Evolutionary conservation across 257 asterid species (phyloP).

Genomic region (Rehmannia glutinosa): DNA sequence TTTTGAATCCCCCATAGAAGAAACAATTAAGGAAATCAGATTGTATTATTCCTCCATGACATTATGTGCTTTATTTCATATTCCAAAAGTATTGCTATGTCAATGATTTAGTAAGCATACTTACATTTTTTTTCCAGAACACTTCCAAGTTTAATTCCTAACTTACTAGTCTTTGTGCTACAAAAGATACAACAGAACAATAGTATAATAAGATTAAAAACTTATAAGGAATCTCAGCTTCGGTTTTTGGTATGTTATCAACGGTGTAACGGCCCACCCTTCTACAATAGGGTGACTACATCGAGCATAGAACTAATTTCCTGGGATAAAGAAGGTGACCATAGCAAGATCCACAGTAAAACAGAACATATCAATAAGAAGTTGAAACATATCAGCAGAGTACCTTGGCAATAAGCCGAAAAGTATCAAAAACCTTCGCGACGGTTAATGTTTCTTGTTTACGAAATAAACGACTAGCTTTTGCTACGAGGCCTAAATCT

Average conservation of each 20-base stretch:
- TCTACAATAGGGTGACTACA: background rate
- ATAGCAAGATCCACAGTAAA: background rate
- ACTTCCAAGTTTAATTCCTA: background rate
- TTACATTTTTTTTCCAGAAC: no score
- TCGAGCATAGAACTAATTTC: background rate
- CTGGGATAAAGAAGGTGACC: background rate
- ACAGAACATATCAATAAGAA: background rate
- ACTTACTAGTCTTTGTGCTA: background rate
- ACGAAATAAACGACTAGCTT: conserved; percentile 83
- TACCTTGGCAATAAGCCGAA: conserved; percentile 86
- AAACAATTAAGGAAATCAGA: background rate
- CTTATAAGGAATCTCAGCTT: no score
- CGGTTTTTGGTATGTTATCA: background rate
- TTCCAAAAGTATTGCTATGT: background rate
- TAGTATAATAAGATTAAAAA: no score
- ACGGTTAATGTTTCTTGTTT: conserved; percentile 84
- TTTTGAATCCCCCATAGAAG: no score
- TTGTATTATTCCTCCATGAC: background rate
- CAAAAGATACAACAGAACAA: background rate
- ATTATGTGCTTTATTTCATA: background rate
- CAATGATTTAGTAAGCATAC: background rate
- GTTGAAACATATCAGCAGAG: background rate
- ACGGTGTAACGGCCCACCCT: background rate
- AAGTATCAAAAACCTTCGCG: conserved; percentile 75
- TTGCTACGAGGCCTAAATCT: conserved; percentile 92